Percentiles rank a stretch among this genome's conserved stretches.
Evolutionary conservation across 768 basidiomycete genomes (phyloP).

Genomic region (Galerina marginata): DNA sequence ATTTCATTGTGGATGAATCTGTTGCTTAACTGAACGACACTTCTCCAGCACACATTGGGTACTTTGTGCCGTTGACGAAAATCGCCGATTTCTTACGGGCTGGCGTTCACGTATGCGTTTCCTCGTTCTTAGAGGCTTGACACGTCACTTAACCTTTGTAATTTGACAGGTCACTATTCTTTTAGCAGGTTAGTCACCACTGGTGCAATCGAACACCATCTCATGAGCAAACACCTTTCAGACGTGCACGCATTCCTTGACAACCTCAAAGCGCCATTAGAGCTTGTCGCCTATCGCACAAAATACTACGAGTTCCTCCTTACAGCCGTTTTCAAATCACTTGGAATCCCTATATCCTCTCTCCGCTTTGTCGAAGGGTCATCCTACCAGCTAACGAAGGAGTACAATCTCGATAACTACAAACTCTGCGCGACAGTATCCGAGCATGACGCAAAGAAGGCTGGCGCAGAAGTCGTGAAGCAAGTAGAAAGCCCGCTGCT

Average conservation of each 20-base stretch:
- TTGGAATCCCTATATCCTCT: slow-evolving; percentile 88
- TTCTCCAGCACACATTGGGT: slow-evolving; percentile 88
- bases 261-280: slow-evolving; percentile 93
- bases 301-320: slow-evolving; percentile 90
- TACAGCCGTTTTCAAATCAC: slow-evolving; percentile 80
- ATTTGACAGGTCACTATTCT: slow-evolving; percentile 69
- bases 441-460: slow-evolving; percentile 97
- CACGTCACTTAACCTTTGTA: slow-evolving; percentile 16
- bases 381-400: slow-evolving; percentile 87
- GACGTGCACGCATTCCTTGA: slow-evolving; percentile 98
- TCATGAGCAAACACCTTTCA: slow-evolving; percentile 31
- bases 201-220: not conserved
- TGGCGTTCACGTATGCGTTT: slow-evolving; percentile 72
- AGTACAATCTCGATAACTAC: slow-evolving; percentile 97
- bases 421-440: slow-evolving; percentile 90
- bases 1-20: not conserved
- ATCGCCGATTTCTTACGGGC: slow-evolving; percentile 95
- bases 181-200: slow-evolving; percentile 64
- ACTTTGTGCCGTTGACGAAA: slow-evolving; percentile 94
- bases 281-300: slow-evolving; percentile 86
- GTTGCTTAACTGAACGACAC: not conserved
- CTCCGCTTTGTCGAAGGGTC: slow-evolving; percentile 89
- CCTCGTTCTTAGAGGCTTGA: slow-evolving; percentile 5
- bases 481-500: slow-evolving; percentile 92
- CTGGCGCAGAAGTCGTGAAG: slow-evolving; percentile 98